Base-by-base conservation (phyloP, 139 green algal genomes). In the Tetratostichococcus sp. region DNA sequence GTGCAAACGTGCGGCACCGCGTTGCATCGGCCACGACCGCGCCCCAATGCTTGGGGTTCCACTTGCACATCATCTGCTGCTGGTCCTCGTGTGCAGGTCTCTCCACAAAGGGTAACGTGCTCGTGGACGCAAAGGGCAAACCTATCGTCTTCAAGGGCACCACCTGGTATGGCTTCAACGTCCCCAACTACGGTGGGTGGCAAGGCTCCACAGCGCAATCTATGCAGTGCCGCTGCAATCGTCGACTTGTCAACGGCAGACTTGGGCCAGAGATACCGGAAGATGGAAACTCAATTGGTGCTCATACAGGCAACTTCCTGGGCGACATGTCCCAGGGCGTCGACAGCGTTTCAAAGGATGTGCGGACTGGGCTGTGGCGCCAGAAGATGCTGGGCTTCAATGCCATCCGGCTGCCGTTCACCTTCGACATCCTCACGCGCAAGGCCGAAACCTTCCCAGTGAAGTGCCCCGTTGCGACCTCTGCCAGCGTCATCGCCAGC, bases 301-400 rank as follows among this genome's bases (percentile, higher is more conserved):
- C n/a, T n/a, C n/a, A 21, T 50, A 11, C 39, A 50, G 39, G 50
- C 30, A 67, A 39, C 16, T 74, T 79, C 65, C 30, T 78, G 62
- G 34, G 65, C 43, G 74, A 70, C 42, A 31, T 79, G 43, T 75
- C 22, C 32, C 4, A 21, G 67, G 67, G 67, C 67, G 57, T 1
- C 31, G 67, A 71, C 32, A 57, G 31, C 67, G 26, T 57, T 4
- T 35, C 67, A 6, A 43, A 43, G 23, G 67, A 71, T 28, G 34
- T 71, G 31, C 30, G 32, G 6, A 71, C 67, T 4, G 32, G 25
- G 32, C 31, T 71, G 23, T 71, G 67, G 67, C 31, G 67, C 4
- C 31, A 35, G 23, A 50, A 57, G 17, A 6, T 32, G 8, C 32
- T 71, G 30, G 67, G 67, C 30, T 71, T 71, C 67, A 71, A 71